phyloP scores from a whole-genome alignment of 2,329 filamentous ascomycete genomes.

The Apiospora malaysiana region DNA sequence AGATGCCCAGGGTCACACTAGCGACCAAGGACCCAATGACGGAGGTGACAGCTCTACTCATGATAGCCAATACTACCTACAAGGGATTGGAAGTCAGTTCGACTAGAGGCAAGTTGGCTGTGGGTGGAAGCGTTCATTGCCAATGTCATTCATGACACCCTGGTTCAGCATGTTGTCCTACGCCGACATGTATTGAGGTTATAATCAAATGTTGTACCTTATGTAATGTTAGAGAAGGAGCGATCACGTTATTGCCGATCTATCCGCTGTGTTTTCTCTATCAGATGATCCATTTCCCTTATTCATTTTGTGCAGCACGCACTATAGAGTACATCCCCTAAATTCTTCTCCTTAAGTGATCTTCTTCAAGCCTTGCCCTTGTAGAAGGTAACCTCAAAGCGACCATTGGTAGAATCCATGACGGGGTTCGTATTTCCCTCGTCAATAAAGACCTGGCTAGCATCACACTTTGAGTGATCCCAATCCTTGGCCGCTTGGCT shows the following conservation, averaged over 20 bases:
- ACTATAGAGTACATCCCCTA: neutral
- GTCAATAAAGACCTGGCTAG: slow-evolving; percentile 17
- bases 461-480: slow-evolving; percentile 1
- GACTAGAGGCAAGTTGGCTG: too few species aligned
- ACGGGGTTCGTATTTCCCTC: neutral
- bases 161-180: too few species aligned
- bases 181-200: too few species aligned
- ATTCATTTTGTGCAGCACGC: neutral
- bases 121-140: neutral
- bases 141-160: too few species aligned
- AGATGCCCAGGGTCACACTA: neutral
- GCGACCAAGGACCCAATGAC: neutral
- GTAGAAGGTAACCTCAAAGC: slow-evolving; percentile 17
- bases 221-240: neutral
- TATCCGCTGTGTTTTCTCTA: neutral
- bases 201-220: too few species aligned
- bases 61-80: neutral
- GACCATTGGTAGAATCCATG: slow-evolving; percentile 19
- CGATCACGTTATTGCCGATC: neutral
- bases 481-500: slow-evolving; percentile 31
- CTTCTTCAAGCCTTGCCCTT: neutral
- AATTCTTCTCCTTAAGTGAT: neutral
- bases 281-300: neutral
- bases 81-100: neutral
- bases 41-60: neutral